These are phyloP conservation scores for Lavandula angustifolia DNA, from an alignment of 257 asterid species.

Conservation along the genomic window DNA sequence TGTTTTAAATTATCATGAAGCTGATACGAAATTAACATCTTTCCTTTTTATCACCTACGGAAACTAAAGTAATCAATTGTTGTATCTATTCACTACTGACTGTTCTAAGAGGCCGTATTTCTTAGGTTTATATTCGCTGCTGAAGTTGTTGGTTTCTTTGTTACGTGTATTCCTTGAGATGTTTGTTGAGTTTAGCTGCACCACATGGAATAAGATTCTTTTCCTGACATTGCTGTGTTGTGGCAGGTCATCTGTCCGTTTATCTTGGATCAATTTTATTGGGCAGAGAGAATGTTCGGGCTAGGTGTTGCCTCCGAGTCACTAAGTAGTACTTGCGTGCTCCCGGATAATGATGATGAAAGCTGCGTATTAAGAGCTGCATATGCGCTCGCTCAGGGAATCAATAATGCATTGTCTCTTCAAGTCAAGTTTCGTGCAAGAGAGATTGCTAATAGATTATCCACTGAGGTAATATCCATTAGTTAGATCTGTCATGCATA, in stretches of 20 bases:
- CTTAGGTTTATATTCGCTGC: background rate
- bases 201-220: conserved; percentile 16
- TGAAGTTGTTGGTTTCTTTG: conserved; percentile 1
- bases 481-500: conserved; percentile 2
- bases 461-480: conserved; percentile 59
- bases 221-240: conserved; percentile 15
- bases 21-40: background rate
- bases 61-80: conserved; percentile 11
- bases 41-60: conserved; percentile 2
- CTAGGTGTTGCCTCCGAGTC: conserved; percentile 94
- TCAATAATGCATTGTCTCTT: conserved; percentile 50
- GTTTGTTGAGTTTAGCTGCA: background rate
- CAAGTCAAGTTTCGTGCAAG: conserved; percentile 56
- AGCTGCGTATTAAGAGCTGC: conserved; percentile 52
- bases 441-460: conserved; percentile 57
- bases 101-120: conserved; percentile 3
- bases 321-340: conserved; percentile 47
- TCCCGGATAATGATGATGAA: conserved; percentile 63
- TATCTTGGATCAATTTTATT: conserved; percentile 86
- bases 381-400: conserved; percentile 52
- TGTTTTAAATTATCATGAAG: background rate
- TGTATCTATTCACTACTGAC: background rate
- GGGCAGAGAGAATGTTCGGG: conserved; percentile 99
- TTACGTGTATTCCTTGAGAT: background rate
- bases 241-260: conserved; percentile 85